phyloP scores from a whole-genome alignment of 495 filamentous ascomycete genomes.

The Lepidopterella palustris region DNA sequence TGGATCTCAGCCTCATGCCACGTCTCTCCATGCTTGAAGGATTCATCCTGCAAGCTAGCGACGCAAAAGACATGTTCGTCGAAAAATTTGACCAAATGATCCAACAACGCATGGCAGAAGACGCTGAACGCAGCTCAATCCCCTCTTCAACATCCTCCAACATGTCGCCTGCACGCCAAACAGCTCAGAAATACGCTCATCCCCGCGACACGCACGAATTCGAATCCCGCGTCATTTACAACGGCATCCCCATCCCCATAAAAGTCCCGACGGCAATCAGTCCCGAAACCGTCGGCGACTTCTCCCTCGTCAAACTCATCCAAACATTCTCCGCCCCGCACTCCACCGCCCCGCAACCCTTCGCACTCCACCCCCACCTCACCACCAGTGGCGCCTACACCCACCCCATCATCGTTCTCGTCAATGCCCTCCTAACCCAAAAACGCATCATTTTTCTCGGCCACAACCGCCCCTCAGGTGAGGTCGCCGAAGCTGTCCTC shows the following conservation, averaged over 20 bases:
- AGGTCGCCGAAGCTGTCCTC: constrained; percentile 91
- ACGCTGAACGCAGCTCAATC: constrained; percentile 33
- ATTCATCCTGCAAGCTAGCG: constrained; percentile 79
- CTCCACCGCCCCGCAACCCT: constrained; percentile 73
- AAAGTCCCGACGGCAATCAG: constrained; percentile 89
- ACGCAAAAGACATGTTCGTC: constrained; percentile 91
- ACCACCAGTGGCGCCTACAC: constrained; percentile 81
- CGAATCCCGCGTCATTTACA: constrained; percentile 88
- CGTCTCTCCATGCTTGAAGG: constrained; percentile 76
- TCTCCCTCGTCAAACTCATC: constrained; percentile 94
- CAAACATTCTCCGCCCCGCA: constrained; percentile 84
- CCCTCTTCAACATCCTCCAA: constrained; percentile 27
- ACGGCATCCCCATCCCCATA: constrained; percentile 90
- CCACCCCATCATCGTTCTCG: constrained; percentile 69
- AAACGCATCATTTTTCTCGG: constrained; percentile 95
- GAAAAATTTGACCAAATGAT: constrained; percentile 98
- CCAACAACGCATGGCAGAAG: constrained; percentile 53
- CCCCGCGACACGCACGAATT: constrained; percentile 96
- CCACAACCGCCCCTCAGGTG: constrained; percentile 86
- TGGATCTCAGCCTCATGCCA: constrained; percentile 95
- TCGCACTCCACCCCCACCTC: constrained; percentile 81
- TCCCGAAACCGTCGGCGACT: constrained; percentile 95
- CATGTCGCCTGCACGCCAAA: constrained; percentile 33
- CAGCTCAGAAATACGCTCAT: constrained; percentile 49
- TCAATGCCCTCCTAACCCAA: constrained; percentile 84